Evolutionary conservation across 345 rosid genomes (phyloP).

Genomic region (Brassica napus): DNA sequence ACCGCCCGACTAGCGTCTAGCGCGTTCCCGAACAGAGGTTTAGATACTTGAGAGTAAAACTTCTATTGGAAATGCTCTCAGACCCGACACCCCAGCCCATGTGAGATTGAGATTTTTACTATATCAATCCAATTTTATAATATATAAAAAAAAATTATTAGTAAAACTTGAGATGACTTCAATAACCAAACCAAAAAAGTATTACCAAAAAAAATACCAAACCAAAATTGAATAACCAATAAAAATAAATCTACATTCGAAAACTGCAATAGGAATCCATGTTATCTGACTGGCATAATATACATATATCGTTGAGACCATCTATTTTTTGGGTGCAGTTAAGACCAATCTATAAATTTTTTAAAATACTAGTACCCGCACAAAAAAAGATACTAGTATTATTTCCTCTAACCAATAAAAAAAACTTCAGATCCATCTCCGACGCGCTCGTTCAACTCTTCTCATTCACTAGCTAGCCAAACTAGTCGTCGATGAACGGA

Average conservation of each 20-base stretch:
- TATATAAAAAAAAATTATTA: not conserved
- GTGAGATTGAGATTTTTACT: slow-evolving; percentile 11
- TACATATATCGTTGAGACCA: not conserved
- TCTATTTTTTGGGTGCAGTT: too few species aligned
- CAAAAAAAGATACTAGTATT: not conserved
- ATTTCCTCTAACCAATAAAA: not conserved
- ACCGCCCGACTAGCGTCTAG: too few species aligned
- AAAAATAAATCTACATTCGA: not conserved
- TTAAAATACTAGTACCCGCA: too few species aligned
- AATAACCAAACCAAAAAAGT: not conserved
- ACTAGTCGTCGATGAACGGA: too few species aligned
- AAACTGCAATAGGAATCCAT: slow-evolving; percentile 9
- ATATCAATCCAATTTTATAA: slow-evolving; percentile 3
- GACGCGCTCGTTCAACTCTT: too few species aligned
- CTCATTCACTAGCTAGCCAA: too few species aligned
- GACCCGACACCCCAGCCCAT: slow-evolving; percentile 31
- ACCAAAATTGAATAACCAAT: not conserved
- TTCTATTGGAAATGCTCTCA: too few species aligned
- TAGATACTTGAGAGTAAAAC: too few species aligned
- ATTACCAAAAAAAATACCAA: not conserved
- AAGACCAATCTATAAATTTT: too few species aligned
- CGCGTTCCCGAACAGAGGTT: too few species aligned
- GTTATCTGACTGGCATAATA: not conserved
- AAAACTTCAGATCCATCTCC: too few species aligned
- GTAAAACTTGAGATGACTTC: not conserved